These are phyloP conservation scores for Psilocybe subaeruginosa DNA, from an alignment of 768 basidiomycete species.

Conservation along the genomic window DNA sequence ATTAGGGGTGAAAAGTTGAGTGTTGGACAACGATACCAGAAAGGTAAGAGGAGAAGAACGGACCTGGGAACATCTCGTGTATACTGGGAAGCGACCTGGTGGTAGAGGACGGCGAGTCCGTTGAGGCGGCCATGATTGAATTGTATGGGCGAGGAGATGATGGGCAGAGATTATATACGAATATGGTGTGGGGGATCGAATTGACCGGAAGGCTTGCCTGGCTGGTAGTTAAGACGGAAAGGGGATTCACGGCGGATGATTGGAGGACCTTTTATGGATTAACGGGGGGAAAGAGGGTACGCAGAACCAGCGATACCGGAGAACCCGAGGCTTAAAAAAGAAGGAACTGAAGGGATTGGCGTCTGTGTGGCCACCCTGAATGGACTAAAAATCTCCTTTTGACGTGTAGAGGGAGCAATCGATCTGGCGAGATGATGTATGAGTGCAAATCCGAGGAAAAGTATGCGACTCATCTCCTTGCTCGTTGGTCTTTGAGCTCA, in stretches of 20 bases:
- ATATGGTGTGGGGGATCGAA: too few species aligned
- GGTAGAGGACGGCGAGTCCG: background rate
- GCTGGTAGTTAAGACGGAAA: conserved; percentile 14
- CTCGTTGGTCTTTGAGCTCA: too few species aligned
- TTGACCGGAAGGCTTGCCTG: too few species aligned
- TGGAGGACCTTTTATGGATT: conserved; percentile 13
- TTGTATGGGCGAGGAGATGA: background rate
- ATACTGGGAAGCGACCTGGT: conserved; percentile 47
- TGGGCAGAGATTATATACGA: background rate
- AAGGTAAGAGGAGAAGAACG: background rate
- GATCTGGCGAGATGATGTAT: conserved; percentile 21
- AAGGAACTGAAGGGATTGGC: conserved; percentile 29
- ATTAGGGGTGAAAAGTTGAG: background rate
- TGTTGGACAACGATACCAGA: too few species aligned
- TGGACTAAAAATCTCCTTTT: background rate
- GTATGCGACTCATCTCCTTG: background rate
- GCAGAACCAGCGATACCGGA: conserved; percentile 21
- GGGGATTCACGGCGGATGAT: conserved; percentile 12
- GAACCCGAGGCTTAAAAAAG: conserved; percentile 25
- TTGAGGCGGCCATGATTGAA: background rate
- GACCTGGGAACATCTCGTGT: conserved; percentile 58
- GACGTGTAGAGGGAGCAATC: conserved; percentile 14
- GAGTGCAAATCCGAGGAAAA: conserved; percentile 12
- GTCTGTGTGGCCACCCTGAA: conserved; percentile 18
- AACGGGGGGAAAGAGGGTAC: conserved; percentile 7